Evolutionary conservation across 805 yeast species (phyloP), one percentile per base, ranked within the genome.

Genomic region (Allodekkera sacchari): DNA sequence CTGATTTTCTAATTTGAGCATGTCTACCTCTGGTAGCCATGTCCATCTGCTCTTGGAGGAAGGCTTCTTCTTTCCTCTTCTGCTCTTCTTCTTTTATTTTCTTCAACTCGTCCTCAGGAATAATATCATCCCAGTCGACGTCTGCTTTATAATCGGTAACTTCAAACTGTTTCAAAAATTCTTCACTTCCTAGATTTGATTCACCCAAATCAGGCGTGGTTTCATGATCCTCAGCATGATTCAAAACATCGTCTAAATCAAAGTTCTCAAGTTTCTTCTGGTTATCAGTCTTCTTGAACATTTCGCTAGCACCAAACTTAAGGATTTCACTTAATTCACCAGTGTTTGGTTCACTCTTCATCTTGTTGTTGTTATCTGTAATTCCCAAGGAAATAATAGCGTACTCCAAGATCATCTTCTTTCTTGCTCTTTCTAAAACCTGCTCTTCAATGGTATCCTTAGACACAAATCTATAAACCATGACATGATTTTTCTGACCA

Each of bases 91-190:
- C 95, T 53, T 92, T 92, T 46, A 92, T 67, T 53, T 82, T 84
- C 38, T 76, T 70, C 41, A 94, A 66, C 55, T 92, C 98, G 27
- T 83, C 95, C 42, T 84, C 88, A 0, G 99, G 99, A 48, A 92
- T 92, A 45, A 92, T 92, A 56, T 92, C 99, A 61, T 92, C 97
- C 99, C 99, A 92, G 42, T 87, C 94, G 39, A 89, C 87, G 55
- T 89, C 96, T 1, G 98, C 97, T 62, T 92, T 92, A 57, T 88
- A 94, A 54, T 92, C 98, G 0, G 99, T 92, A 32, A 92, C 98
- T 59, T 92, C 98, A 55, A 92, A 92, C 59, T 92, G 99, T 50
- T 77, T 85, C 60, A 92, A 68, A 52, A 92, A 92, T 60, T 92
- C 99, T 57, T 92, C 99, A 35, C 97, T 95, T 37, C 99, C 99